Evolutionary conservation across 371 early-diverging fungal genomes (phyloP), one percentile per base, ranked within the genome.

Genomic region (Capillidium rhysosporum): DNA sequence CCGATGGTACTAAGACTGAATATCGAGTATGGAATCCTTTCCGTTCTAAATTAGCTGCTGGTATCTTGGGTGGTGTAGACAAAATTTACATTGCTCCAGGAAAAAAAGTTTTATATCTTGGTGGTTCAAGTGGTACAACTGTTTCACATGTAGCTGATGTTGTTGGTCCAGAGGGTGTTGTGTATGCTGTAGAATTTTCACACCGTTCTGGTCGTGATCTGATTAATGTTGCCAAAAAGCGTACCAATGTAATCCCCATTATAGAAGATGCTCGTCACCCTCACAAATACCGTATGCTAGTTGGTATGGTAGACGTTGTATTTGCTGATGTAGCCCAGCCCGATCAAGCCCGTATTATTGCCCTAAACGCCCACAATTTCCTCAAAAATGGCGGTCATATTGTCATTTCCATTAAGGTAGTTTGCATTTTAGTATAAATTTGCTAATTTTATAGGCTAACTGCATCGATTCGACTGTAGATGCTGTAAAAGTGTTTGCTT

Each of bases 241-340:
- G 99, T 64, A 93, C 94, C 61, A 99, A 99, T 73, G 95, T 99
- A 54, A 92, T 99, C 60, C 99, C 99, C 56, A 98, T 99, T 58
- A 91, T 99, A 64, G 99, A 99, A 74, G 99, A 99, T 76, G 99
- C 99, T 44, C 91, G 99, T 67, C 91, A 96, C 69, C 99, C 99
- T 55, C 88, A 94, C 74, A 98, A 96, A 75, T 99, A 99, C 78
- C 91, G 99, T 75, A 98, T 99, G 99, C 78, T 99, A 49, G 93
- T 99, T 46, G 90, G 91, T 43, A 97, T 98, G 91, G 99, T 99
- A 30, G 99, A 99, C 76, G 89, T 90, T 28, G 86, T 99, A 58
- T 99, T 99, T 72, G 98, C 98, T 45, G 99, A 99, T 80, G 98
- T 99, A 62, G 98, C 99, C 30, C 99, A 99, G 70, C 99, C 99